Percentiles rank a stretch among this genome's conserved stretches.
Conservation (phyloP, 2,329 filamentous ascomycete species). For the Calonectria pseudoturangicola region DNA sequence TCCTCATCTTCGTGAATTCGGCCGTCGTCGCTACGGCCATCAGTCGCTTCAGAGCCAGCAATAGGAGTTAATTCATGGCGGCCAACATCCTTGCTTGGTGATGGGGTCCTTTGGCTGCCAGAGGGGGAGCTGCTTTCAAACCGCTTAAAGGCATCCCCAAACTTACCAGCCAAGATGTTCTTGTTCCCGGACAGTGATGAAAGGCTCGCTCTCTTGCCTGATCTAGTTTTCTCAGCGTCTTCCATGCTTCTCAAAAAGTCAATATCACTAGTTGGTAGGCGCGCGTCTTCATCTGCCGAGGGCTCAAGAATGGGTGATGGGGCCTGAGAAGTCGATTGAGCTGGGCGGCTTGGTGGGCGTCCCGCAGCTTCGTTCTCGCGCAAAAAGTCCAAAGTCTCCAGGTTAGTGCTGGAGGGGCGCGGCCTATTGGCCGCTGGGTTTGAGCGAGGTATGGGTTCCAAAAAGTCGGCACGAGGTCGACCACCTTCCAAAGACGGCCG, state of each 20-base stretch:
- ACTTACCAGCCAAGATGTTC: conserved; percentile 88
- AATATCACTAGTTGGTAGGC: conserved; percentile 78
- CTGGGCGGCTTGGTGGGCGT: conserved; percentile 59
- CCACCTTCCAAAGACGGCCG: conserved; percentile 54
- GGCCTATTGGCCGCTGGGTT: conserved; percentile 68
- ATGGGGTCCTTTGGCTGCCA: conserved; percentile 65
- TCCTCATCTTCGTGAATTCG: conserved; percentile 76
- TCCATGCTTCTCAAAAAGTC: conserved; percentile 89
- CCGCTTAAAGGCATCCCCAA: conserved; percentile 93
- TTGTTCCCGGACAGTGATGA: conserved; percentile 84
- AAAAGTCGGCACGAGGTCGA: conserved; percentile 52
- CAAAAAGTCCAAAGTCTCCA: conserved; percentile 86
- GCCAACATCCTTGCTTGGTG: conserved; percentile 69
- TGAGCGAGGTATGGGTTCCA: conserved; percentile 50
- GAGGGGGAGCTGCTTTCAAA: conserved; percentile 79
- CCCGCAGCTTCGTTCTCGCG: conserved; percentile 82
- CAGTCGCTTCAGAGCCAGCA: conserved; percentile 83
- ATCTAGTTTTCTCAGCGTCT: conserved; percentile 70
- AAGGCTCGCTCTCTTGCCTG: conserved; percentile 83
- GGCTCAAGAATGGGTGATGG: conserved; percentile 66
- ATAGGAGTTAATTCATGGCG: conserved; percentile 79
- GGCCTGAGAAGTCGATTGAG: conserved; percentile 54
- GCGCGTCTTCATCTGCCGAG: conserved; percentile 47
- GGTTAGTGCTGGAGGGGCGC: conserved; percentile 87
- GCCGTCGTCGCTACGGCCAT: conserved; percentile 76